Evolutionary conservation across 2,329 filamentous ascomycete species (phyloP).

Genomic region (Helotiales sp.): DNA sequence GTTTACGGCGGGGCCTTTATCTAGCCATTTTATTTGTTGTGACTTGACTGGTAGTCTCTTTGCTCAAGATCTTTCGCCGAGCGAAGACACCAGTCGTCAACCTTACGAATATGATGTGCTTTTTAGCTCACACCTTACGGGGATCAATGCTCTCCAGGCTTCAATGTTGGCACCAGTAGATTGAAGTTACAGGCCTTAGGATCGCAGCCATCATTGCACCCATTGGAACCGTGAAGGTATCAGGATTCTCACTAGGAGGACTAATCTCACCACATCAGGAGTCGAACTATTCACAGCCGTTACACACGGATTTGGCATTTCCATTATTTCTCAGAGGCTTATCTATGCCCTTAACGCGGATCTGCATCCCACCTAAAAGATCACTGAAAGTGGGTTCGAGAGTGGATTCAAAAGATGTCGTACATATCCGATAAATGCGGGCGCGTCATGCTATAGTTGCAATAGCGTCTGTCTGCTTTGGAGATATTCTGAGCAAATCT

Average conservation of each 20-base stretch:
- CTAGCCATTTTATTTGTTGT: not conserved
- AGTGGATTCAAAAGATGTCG: slow-evolving; percentile 3
- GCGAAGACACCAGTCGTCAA: not conserved
- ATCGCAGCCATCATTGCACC: not conserved
- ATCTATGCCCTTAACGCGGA: not conserved
- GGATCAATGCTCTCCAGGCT: not conserved
- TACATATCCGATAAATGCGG: slow-evolving; percentile 11
- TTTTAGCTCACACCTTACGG: not conserved
- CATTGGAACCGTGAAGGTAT: not conserved
- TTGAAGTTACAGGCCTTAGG: not conserved
- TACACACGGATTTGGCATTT: not conserved
- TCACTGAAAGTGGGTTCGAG: not conserved
- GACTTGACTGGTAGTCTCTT: not conserved
- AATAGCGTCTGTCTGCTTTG: not conserved
- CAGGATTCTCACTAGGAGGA: not conserved
- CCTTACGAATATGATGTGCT: not conserved
- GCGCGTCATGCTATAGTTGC: not conserved
- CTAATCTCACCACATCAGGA: not conserved
- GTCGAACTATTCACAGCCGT: not conserved
- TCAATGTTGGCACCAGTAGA: not conserved
- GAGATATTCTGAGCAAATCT: not conserved
- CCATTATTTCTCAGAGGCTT: not conserved
- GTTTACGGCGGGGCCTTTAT: not conserved
- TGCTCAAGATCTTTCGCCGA: not conserved
- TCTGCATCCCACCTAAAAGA: slow-evolving; percentile 1